phyloP scores from a whole-genome alignment of 176 grass and related monocot species.

The Cenchrus fungigraminus region DNA sequence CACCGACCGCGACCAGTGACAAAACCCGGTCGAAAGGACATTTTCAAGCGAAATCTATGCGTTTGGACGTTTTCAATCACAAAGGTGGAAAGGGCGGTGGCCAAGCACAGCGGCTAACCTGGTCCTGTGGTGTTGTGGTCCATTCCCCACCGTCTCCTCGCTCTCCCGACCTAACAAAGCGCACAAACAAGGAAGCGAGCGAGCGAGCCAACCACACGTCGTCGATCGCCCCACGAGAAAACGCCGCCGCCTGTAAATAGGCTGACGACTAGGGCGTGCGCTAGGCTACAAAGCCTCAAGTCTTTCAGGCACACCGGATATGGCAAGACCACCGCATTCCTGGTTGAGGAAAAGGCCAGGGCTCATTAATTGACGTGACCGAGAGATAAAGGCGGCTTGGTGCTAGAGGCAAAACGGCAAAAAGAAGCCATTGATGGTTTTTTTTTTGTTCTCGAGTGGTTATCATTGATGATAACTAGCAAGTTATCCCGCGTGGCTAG shows the following conservation, averaged over 20 bases:
- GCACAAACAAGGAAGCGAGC: background rate
- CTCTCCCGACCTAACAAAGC: constrained; percentile 25
- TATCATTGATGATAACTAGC: background rate
- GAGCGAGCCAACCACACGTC: background rate
- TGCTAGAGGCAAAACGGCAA: background rate
- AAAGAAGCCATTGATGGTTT: background rate
- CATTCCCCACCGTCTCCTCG: background rate
- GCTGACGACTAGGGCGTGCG: constrained; percentile 20
- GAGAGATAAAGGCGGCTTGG: background rate
- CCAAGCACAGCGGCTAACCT: background rate
- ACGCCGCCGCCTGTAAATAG: background rate
- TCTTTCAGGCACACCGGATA: background rate
- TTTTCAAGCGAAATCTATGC: constrained; percentile 23
- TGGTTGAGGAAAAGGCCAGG: background rate
- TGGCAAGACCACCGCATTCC: constrained; percentile 24
- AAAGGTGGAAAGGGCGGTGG: constrained; percentile 15
- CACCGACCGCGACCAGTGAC: constrained; percentile 8
- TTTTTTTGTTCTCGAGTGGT: background rate
- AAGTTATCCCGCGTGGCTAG: too few species aligned
- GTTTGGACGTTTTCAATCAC: constrained; percentile 15
- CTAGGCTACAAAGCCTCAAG: constrained; percentile 12
- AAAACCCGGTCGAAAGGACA: background rate
- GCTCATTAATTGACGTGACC: constrained; percentile 5
- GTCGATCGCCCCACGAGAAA: background rate
- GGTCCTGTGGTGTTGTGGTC: constrained; percentile 28